Percentiles rank a stretch among this genome's conserved stretches.
Conservation (phyloP, 306 rosid genomes). For the Malus domestica region DNA sequence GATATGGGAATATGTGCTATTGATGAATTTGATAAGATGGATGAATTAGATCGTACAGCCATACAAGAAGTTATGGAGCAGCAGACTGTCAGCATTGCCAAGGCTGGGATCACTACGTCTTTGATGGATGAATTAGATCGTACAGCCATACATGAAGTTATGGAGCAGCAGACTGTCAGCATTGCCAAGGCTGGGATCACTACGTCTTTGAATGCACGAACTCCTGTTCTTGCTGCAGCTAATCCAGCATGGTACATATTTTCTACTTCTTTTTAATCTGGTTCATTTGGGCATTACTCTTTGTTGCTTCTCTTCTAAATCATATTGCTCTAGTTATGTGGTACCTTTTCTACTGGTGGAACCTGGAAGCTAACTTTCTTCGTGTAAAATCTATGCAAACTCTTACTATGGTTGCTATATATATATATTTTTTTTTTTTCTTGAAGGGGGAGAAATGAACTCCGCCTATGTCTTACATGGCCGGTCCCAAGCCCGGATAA, state of each 20-base stretch:
- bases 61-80: slow-evolving; percentile 98
- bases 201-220: slow-evolving; percentile 49
- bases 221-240: slow-evolving; percentile 99
- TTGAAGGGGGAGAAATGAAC: too few species aligned
- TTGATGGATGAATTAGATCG: slow-evolving; percentile 16
- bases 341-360: slow-evolving; percentile 6
- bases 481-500: too few species aligned
- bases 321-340: not conserved
- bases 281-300: not conserved
- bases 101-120: slow-evolving; percentile 96
- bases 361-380: too few species aligned
- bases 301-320: not conserved
- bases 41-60: slow-evolving; percentile 93
- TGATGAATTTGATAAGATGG: slow-evolving; percentile 85
- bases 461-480: too few species aligned
- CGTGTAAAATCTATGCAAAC: too few species aligned
- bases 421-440: too few species aligned
- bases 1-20: slow-evolving; percentile 99
- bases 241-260: slow-evolving; percentile 83
- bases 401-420: too few species aligned
- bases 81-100: slow-evolving; percentile 99
- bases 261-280: not conserved
- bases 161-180: too few species aligned
- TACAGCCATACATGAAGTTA: too few species aligned
- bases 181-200: too few species aligned